These are phyloP conservation scores for Modicella reniformis DNA, from an alignment of 371 early-diverging fungal genomes.

Conservation along the genomic window DNA sequence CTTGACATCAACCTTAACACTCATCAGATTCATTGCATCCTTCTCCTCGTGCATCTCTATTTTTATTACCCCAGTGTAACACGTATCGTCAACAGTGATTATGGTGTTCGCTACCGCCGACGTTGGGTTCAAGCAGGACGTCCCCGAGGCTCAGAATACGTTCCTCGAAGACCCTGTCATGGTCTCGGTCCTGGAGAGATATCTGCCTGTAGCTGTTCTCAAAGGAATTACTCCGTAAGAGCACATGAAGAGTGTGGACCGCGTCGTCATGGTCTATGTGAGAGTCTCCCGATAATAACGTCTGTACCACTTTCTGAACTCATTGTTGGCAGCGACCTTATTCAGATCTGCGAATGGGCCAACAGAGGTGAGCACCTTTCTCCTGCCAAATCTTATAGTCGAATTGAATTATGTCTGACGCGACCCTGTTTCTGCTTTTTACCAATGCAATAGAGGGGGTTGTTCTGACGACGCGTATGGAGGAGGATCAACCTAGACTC, in stretches of 20 bases:
- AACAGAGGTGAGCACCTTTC: slow-evolving; percentile 28
- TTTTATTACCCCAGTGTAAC: background rate
- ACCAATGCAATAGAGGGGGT: slow-evolving; percentile 29
- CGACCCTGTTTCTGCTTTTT: background rate
- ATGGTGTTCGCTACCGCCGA: slow-evolving; percentile 51
- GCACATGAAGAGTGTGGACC: too few relatives aligned
- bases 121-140: slow-evolving; percentile 59
- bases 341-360: slow-evolving; percentile 48
- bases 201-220: slow-evolving; percentile 58
- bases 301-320: background rate
- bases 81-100: background rate
- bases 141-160: slow-evolving; percentile 63
- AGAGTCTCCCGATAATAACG: background rate
- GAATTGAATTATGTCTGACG: too few relatives aligned
- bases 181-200: slow-evolving; percentile 59
- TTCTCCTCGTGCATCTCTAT: background rate
- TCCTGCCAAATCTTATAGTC: background rate
- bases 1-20: background rate
- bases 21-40: background rate
- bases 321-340: slow-evolving; percentile 26
- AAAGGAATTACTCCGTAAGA: slow-evolving; percentile 58
- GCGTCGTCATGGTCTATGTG: background rate
- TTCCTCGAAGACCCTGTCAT: slow-evolving; percentile 66
- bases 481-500: slow-evolving; percentile 66
- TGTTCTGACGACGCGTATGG: slow-evolving; percentile 35